Base-by-base conservation (phyloP, 176 grass and related monocot species). In the Dendrocalamus sinicus region DNA sequence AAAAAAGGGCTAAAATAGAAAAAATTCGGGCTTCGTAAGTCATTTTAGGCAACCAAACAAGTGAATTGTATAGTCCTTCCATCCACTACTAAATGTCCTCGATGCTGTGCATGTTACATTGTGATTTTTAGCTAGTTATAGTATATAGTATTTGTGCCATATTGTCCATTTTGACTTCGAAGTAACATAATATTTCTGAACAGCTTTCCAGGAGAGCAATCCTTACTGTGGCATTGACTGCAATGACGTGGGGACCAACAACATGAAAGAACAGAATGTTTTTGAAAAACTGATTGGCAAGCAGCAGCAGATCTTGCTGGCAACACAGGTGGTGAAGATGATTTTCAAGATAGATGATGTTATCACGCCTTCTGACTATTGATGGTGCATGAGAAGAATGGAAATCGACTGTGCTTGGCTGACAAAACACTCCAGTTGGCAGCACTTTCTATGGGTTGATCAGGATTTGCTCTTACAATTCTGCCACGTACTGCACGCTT, bases 311-410 rank as follows among this genome's bases (percentile, higher is more conserved):
- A 84, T 97, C 83, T 77, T 97, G 11, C 82, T 97, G 70, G 92
- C 94, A 12, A 94, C 92, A 1, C 94, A 97, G 85, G 92, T 97
- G 44, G 94, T 97, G 59, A 97, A 97, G 88, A 97, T 97, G 94
- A 97, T 97, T 46, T 90, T 97, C 51, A 94, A 97, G 90, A 97
- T 97, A 0, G 92, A 97, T 57, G 94, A 97, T 32, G 92, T 97
- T 28, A 97, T 97, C 86, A 59, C 86, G 0, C 92, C 92, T 1
- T 81, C 83, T 8, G 94, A 97, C 4, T 97, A 92, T 35, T 97
- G 88, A 94, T 87, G 53, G 70, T 8, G 28, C 68, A 60, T 64
- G 17, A 1, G 22, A 58, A 66, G 14, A 70, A 75, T 8, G 6
- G n/a, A 40, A 83, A 63, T 84, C 17, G 13, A 55, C n/a, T 53